Conservation (phyloP, 441 rosid species). For the Eutrema salsugineum region DNA sequence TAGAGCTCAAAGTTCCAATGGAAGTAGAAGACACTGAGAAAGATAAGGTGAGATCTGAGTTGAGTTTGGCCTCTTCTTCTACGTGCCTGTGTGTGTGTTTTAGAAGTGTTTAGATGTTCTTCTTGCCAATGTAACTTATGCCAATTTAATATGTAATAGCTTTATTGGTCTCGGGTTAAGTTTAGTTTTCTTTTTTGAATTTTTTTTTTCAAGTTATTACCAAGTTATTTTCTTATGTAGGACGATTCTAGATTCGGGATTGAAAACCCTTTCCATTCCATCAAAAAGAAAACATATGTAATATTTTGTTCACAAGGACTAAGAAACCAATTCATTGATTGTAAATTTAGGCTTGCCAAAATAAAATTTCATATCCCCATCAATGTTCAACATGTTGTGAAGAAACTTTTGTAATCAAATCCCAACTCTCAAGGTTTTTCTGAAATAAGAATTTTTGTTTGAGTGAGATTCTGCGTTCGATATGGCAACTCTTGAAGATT, state of each 20-base stretch:
- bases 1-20: conserved; percentile 71
- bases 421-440: too few relatives aligned
- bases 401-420: too few relatives aligned
- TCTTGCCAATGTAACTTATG: conserved; percentile 13
- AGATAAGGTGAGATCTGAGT: conserved; percentile 2
- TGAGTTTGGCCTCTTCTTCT: conserved; percentile 21
- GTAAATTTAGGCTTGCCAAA: too few relatives aligned
- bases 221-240: background rate
- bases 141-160: conserved; percentile 11
- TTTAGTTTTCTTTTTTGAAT: background rate
- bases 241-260: conserved; percentile 5
- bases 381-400: too few relatives aligned
- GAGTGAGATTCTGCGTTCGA: too few relatives aligned
- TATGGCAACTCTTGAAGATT: background rate
- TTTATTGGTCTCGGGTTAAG: background rate
- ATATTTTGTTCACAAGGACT: too few relatives aligned
- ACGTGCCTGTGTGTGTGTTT: conserved; percentile 5
- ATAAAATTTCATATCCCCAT: too few relatives aligned
- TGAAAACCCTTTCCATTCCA: background rate
- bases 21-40: conserved; percentile 40
- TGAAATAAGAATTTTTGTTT: too few relatives aligned
- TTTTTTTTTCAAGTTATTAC: background rate
- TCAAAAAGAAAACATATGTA: too few relatives aligned
- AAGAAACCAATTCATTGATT: too few relatives aligned
- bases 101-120: conserved; percentile 11